Evolutionary conservation across 306 rosid genomes (phyloP), one percentile per base, ranked within the genome.

Genomic region (Prunus mongolica): DNA sequence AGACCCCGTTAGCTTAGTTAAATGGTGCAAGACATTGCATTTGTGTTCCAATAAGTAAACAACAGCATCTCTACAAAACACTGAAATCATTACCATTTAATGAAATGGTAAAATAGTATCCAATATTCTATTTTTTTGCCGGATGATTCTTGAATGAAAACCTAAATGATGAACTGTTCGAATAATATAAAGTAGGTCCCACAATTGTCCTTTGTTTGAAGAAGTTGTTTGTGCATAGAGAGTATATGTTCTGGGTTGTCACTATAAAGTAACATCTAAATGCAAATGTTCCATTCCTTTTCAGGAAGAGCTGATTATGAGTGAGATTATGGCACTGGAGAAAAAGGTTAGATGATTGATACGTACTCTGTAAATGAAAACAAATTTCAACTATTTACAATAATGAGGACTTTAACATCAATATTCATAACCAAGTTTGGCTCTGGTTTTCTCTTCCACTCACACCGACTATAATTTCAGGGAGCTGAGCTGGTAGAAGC

Each of bases 301-400:
- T 76, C 77, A 85, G 88, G 88, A 85, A 54, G 10, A 67, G 12
- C 69, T 38, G 50, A 45, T 82, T 55, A 34, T 76, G 71, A 47
- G 41, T 72, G 80, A 80, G 76, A 80, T 84, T 65, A 52, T 24
- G 16, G n/a, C 74, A 15, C 80, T 84, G 28, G 72, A 74, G 64
- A 56, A 25, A 24, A 77, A 84, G 87, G 87, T 84, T 44, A 46
- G 67, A 52, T 38, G 44, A 20, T 13, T 13, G 24, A 56, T 34
- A 34, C 44, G 44, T 34, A 34, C 44, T 34, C 44, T 34, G 44
- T 34, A 34, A 6, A 34, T 34, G 44, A 34, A 34, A 34, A 34
- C 41, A 34, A 52, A 20, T 13, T 13, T 8, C 62, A 56, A 20
- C 20, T n/a, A n/a, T n/a, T 8, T 56, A 56, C 62, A 56, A 56